Percentiles rank a stretch among this genome's conserved stretches.
Evolutionary conservation across 176 grass and related monocot species (phyloP).

Genomic region (Bothriochloa decipiens): DNA sequence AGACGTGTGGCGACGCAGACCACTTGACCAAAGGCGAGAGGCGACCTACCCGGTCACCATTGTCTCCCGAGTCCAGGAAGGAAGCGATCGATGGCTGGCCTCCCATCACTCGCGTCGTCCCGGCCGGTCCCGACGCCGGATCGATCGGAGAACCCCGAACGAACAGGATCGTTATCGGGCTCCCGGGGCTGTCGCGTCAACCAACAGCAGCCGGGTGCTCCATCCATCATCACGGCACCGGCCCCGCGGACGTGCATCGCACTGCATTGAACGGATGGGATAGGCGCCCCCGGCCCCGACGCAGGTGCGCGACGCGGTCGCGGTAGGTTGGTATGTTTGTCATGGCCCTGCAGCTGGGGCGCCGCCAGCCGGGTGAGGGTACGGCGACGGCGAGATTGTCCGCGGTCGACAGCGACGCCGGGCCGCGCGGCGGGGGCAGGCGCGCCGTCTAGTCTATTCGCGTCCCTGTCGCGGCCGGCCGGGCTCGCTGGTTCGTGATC

Average conservation of each 20-base stretch:
- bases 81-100: neutral
- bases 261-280: neutral
- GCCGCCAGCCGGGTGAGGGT: neutral
- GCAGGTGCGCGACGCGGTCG: neutral
- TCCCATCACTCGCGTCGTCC: slow-evolving; percentile 6
- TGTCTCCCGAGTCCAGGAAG: slow-evolving; percentile 4
- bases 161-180: slow-evolving; percentile 42
- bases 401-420: neutral
- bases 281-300: neutral
- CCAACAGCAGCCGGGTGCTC: slow-evolving; percentile 28
- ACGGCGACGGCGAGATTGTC: neutral
- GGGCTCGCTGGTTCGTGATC: neutral
- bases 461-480: slow-evolving; percentile 18
- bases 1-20: slow-evolving; percentile 10
- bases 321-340: slow-evolving; percentile 7
- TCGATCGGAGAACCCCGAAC: neutral
- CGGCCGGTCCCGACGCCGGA: neutral
- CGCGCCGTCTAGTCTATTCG: slow-evolving; percentile 32
- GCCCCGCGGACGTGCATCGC: neutral
- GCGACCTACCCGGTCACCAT: slow-evolving; percentile 12
- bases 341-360: neutral
- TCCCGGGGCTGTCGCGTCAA: slow-evolving; percentile 19
- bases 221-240: neutral
- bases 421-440: slow-evolving; percentile 26
- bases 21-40: slow-evolving; percentile 35